A percentile compares a stretch with the other conserved stretches of the same genome.
phyloP scores from a whole-genome alignment of 352 stramenopile species.

The Globisporangium yorkense region DNA sequence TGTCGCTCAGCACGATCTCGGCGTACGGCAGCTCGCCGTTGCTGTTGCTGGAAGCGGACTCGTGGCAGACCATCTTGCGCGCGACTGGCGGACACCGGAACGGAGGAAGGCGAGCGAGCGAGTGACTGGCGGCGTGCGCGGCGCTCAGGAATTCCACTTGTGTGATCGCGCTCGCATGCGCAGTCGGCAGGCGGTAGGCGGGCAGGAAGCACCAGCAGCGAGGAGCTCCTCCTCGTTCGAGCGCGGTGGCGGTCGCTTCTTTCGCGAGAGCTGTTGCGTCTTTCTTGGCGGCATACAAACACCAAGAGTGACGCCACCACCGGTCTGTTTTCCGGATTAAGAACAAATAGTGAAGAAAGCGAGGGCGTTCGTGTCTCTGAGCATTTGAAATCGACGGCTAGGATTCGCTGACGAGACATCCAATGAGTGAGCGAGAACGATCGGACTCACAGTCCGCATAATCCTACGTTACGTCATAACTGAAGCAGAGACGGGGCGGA shows the following conservation, averaged over 20 bases:
- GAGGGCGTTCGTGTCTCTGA: background rate
- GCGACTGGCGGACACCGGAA: background rate
- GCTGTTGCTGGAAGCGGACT: constrained; percentile 31
- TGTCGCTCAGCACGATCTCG: constrained; percentile 49
- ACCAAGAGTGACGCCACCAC: constrained; percentile 10
- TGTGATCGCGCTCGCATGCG: background rate
- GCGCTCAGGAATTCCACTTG: constrained; percentile 17
- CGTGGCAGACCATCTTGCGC: constrained; percentile 12
- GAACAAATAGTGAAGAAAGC: background rate
- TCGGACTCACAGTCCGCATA: background rate
- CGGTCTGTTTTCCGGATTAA: background rate
- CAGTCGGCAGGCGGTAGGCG: background rate
- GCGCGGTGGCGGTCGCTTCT: no score
- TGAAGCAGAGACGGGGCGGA: background rate
- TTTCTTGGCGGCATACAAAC: constrained; percentile 5
- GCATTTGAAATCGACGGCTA: background rate
- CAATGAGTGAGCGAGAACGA: background rate
- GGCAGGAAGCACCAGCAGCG: background rate
- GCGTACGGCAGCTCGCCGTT: constrained; percentile 45
- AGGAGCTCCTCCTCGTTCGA: background rate
- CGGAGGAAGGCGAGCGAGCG: background rate
- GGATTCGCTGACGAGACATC: background rate
- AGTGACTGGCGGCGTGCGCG: constrained; percentile 3
- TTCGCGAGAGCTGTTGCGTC: background rate
- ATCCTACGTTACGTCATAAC: background rate